These are phyloP conservation scores for Phytophthora citricola DNA, from an alignment of 352 stramenopile genomes.

Conservation along the genomic window DNA sequence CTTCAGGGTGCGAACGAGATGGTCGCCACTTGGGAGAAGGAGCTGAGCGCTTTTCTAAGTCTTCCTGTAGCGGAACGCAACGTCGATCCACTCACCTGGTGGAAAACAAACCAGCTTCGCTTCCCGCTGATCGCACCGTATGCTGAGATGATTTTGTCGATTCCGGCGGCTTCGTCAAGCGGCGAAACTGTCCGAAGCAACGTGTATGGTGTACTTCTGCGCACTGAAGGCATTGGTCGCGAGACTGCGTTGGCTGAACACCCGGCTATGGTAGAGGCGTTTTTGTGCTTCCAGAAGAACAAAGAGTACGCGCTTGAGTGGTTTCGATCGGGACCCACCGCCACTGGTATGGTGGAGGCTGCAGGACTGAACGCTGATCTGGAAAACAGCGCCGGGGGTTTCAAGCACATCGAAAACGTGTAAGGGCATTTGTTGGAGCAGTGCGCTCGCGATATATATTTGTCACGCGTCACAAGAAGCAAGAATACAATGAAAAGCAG, in stretches of 20 bases:
- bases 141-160: constrained; percentile 74
- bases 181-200: constrained; percentile 58
- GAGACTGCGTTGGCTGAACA: constrained; percentile 56
- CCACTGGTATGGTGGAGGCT: constrained; percentile 33
- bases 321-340: constrained; percentile 59
- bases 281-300: constrained; percentile 87
- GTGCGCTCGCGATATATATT: constrained; percentile 11
- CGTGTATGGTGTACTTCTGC: constrained; percentile 61
- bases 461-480: constrained; percentile 12
- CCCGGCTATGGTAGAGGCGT: constrained; percentile 69
- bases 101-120: constrained; percentile 79
- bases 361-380: constrained; percentile 36
- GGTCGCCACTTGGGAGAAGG: constrained; percentile 75
- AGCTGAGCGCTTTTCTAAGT: constrained; percentile 75
- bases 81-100: constrained; percentile 76
- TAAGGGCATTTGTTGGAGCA: constrained; percentile 19
- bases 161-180: constrained; percentile 71
- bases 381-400: constrained; percentile 44
- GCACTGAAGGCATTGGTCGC: constrained; percentile 52
- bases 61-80: constrained; percentile 79
- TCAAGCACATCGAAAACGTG: constrained; percentile 84
- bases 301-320: constrained; percentile 77
- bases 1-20: constrained; percentile 55
- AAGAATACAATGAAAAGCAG: constrained; percentile 20
- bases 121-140: constrained; percentile 82